A percentile compares a stretch with the other conserved stretches of the same genome.
phyloP scores from a whole-genome alignment of 495 filamentous ascomycete species.

The Aspergillus mulundensis region DNA sequence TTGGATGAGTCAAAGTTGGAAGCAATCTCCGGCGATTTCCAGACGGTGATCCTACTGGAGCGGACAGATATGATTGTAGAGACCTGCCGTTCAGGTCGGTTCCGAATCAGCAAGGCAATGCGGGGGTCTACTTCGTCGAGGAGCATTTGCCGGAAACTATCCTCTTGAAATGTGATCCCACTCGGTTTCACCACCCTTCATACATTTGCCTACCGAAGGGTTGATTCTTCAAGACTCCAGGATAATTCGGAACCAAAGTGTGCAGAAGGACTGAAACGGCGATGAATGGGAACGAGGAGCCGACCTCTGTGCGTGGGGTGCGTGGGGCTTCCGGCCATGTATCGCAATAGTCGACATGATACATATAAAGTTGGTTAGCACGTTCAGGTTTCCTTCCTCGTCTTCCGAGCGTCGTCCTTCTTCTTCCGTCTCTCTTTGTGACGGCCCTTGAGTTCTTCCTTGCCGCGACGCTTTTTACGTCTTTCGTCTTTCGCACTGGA shows the following conservation, averaged over 20 bases:
- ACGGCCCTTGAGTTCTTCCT: conserved; percentile 23
- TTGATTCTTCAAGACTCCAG: neutral
- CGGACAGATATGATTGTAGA: neutral
- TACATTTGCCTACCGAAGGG: neutral
- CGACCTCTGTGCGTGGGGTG: neutral
- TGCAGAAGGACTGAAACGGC: neutral
- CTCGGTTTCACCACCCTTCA: neutral
- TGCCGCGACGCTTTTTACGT: conserved; percentile 27
- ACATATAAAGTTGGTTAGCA: neutral
- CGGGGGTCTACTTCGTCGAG: neutral
- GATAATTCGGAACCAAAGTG: neutral
- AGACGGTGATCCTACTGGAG: neutral
- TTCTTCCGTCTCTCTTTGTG: conserved; percentile 39
- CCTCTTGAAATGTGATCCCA: neutral
- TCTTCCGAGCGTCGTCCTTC: conserved; percentile 25
- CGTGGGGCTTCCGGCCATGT: neutral
- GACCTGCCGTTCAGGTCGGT: neutral
- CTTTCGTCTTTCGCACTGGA: conserved; percentile 23
- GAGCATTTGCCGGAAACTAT: neutral
- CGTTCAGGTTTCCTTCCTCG: conserved; percentile 23
- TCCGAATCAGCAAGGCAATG: neutral
- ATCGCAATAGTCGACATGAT: neutral
- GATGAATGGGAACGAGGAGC: neutral
- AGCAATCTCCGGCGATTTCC: neutral
- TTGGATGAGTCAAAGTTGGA: conserved; percentile 4